These are phyloP conservation scores for Paecilomyces formosus DNA, from an alignment of 2,329 filamentous ascomycete genomes.

Conservation along the genomic window DNA sequence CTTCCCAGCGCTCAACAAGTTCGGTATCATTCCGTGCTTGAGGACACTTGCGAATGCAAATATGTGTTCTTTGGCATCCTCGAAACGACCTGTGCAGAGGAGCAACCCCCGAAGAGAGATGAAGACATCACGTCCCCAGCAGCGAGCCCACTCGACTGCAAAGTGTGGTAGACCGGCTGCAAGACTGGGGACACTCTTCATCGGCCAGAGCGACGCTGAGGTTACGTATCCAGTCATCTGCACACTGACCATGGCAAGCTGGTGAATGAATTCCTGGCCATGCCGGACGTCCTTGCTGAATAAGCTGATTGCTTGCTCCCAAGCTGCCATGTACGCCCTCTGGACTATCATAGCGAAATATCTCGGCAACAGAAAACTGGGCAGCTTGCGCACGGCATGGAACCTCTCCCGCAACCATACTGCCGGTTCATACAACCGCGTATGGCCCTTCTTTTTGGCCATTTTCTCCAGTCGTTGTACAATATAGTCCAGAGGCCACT, in stretches of 20 bases:
- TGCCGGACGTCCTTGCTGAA: constrained; percentile 70
- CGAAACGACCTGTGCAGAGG: constrained; percentile 79
- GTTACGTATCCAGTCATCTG: constrained; percentile 86
- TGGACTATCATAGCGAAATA: constrained; percentile 89
- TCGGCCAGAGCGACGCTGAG: constrained; percentile 83
- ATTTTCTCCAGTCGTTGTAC: constrained; percentile 68
- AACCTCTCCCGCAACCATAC: constrained; percentile 79
- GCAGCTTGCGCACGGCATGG: constrained; percentile 74
- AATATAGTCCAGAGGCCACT: constrained; percentile 89
- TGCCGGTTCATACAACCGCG: constrained; percentile 57
- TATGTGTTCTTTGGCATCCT: constrained; percentile 89
- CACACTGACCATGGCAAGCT: constrained; percentile 80
- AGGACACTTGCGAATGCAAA: constrained; percentile 89
- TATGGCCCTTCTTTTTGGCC: constrained; percentile 55
- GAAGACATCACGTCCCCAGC: constrained; percentile 96
- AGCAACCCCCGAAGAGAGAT: constrained; percentile 91
- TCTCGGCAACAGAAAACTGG: constrained; percentile 81
- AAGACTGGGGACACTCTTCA: constrained; percentile 74
- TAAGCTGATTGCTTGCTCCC: constrained; percentile 67
- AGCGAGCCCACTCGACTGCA: constrained; percentile 85
- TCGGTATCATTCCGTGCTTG: constrained; percentile 98
- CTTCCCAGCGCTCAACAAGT: constrained; percentile 78
- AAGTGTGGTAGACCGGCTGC: constrained; percentile 94
- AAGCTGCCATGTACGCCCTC: constrained; percentile 78
- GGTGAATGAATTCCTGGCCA: constrained; percentile 84